Percentiles rank a stretch among this genome's conserved stretches.
phyloP scores from a whole-genome alignment of 23 red algal species.

The Pyropia yezoensis region DNA sequence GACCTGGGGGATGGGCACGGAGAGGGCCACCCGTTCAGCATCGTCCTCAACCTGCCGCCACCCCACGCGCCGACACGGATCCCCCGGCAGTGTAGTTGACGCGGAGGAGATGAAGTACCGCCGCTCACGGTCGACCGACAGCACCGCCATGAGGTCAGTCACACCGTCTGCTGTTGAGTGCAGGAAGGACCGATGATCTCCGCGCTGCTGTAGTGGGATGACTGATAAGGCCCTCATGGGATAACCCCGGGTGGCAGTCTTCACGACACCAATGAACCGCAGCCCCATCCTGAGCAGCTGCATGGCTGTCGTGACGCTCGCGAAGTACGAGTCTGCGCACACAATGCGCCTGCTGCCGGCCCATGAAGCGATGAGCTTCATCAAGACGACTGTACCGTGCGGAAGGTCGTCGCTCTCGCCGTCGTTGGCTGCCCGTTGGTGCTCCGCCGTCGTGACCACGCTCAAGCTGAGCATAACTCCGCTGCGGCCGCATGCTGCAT shows the following conservation, averaged over 20 bases:
- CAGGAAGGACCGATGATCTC: conserved; percentile 1
- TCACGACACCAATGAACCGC: conserved; percentile 29
- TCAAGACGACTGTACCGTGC: too few species aligned
- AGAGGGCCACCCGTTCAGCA: neutral
- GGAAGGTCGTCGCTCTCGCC: too few species aligned
- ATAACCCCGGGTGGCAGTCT: conserved; percentile 9
- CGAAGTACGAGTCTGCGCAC: conserved; percentile 26
- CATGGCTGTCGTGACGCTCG: conserved; percentile 6
- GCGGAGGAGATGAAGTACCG: conserved; percentile 10
- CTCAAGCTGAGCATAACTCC: too few species aligned
- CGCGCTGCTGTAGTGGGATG: conserved; percentile 1
- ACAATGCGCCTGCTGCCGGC: conserved; percentile 8
- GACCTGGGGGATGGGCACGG: neutral
- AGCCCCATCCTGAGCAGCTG: conserved; percentile 11
- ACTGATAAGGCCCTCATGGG: conserved; percentile 7
- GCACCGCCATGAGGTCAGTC: conserved; percentile 1
- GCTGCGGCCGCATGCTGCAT: neutral
- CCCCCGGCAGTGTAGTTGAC: neutral
- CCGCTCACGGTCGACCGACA: conserved; percentile 14
- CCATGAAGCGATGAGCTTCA: neutral
- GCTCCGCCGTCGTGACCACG: too few species aligned
- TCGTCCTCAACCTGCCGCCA: conserved; percentile 1
- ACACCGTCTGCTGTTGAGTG: conserved; percentile 2
- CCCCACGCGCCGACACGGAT: neutral
- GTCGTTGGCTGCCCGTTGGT: too few species aligned